A percentile compares a stretch with the other conserved stretches of the same genome.
phyloP scores from a whole-genome alignment of 2,329 filamentous ascomycete genomes.

The Leptographium radiaticola region DNA sequence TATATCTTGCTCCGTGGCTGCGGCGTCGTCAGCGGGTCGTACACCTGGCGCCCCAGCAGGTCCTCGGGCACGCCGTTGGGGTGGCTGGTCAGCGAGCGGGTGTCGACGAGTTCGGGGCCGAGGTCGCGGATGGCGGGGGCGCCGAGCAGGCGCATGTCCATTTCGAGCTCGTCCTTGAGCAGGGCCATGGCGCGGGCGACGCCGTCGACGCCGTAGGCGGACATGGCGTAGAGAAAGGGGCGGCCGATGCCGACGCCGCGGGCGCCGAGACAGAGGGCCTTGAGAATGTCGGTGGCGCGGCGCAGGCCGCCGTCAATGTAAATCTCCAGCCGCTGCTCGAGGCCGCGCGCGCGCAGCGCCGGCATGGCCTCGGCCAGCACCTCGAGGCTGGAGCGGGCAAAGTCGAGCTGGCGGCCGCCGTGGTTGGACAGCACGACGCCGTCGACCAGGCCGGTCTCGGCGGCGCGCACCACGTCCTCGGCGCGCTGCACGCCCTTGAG shows the following conservation, averaged over 20 bases:
- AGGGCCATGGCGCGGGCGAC: constrained; percentile 88
- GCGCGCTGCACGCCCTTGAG: constrained; percentile 95
- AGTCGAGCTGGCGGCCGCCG: constrained; percentile 87
- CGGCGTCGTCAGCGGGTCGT: constrained; percentile 40
- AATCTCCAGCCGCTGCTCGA: constrained; percentile 69
- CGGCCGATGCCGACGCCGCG: constrained; percentile 87
- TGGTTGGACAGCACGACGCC: constrained; percentile 94
- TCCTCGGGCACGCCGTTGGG: constrained; percentile 35
- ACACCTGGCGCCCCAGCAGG: constrained; percentile 32
- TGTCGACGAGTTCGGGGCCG: constrained; percentile 69
- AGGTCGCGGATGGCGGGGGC: constrained; percentile 62
- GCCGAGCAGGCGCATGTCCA: constrained; percentile 95
- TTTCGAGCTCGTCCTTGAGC: constrained; percentile 92
- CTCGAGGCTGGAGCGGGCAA: constrained; percentile 78
- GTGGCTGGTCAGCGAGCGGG: constrained; percentile 49
- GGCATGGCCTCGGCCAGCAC: constrained; percentile 90
- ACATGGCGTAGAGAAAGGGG: constrained; percentile 95
- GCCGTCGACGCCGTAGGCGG: constrained; percentile 72
- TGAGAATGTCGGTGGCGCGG: constrained; percentile 86
- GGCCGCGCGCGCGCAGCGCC: constrained; percentile 58
- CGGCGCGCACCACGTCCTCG: constrained; percentile 84
- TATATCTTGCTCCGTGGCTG: constrained; percentile 41
- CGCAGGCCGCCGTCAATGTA: constrained; percentile 86
- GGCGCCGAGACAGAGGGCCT: constrained; percentile 85
- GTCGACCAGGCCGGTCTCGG: constrained; percentile 60